These are phyloP conservation scores for Podosphaera fusca DNA, from an alignment of 2,329 filamentous ascomycete genomes.

Conservation along the genomic window DNA sequence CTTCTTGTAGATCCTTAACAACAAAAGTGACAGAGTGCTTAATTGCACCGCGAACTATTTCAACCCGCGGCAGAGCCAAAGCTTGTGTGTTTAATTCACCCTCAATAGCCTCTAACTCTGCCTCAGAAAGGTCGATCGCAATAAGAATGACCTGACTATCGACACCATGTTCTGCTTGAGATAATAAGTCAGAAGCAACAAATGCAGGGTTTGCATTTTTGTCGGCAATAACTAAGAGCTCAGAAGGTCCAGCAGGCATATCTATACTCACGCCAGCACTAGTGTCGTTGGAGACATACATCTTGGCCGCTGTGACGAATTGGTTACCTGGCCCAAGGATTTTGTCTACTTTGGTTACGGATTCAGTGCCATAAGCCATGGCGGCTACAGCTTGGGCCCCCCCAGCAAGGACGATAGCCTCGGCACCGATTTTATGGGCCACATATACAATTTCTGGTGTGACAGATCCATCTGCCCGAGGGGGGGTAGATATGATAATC, in stretches of 20 bases:
- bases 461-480: conserved; percentile 67
- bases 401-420: conserved; percentile 86
- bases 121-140: conserved; percentile 53
- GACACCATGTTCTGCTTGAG: conserved; percentile 87
- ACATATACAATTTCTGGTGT: conserved; percentile 96
- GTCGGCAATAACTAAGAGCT: conserved; percentile 91
- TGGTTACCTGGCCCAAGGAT: conserved; percentile 95
- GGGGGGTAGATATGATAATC: conserved; percentile 82
- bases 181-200: conserved; percentile 82
- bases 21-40: conserved; percentile 75
- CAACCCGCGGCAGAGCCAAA: conserved; percentile 63
- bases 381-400: conserved; percentile 90
- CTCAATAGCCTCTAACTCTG: conserved; percentile 61
- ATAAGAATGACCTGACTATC: conserved; percentile 91
- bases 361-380: conserved; percentile 92
- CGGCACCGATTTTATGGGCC: conserved; percentile 87
- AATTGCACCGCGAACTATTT: conserved; percentile 79
- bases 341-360: conserved; percentile 91
- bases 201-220: conserved; percentile 74
- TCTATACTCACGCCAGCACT: conserved; percentile 89
- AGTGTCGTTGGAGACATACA: conserved; percentile 94
- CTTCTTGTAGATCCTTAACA: conserved; percentile 46
- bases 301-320: conserved; percentile 95
- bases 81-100: conserved; percentile 79
- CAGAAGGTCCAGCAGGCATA: conserved; percentile 92